Evolutionary conservation across 164 flowering plant genomes (phyloP).

Genomic region (Vitis amurensis): DNA sequence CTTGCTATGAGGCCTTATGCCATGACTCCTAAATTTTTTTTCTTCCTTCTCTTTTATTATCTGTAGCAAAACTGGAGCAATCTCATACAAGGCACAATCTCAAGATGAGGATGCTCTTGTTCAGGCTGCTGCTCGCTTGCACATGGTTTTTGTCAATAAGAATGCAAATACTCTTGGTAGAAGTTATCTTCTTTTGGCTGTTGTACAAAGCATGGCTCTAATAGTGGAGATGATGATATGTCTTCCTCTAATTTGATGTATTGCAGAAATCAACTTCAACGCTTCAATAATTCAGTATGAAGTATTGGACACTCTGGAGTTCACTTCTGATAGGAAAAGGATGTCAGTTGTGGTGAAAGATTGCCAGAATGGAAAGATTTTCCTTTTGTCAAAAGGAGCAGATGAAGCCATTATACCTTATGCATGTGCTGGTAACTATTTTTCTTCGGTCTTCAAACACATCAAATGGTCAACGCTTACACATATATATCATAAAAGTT

Average conservation of each 20-base stretch:
- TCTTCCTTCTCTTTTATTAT: constrained; percentile 5
- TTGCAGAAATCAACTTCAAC: constrained; percentile 80
- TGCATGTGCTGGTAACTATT: constrained; percentile 70
- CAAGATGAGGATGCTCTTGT: constrained; percentile 99
- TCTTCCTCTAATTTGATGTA: constrained; percentile 9
- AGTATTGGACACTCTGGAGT: constrained; percentile 86
- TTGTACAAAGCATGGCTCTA: not conserved
- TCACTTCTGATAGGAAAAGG: constrained; percentile 96
- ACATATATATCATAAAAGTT: too few relatives aligned
- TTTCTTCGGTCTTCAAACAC: not conserved
- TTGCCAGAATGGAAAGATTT: constrained; percentile 67
- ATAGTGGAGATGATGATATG: constrained; percentile 7
- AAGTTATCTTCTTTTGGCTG: constrained; percentile 4
- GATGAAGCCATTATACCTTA: constrained; percentile 91
- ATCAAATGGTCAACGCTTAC: not conserved
- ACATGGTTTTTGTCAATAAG: constrained; percentile 72
- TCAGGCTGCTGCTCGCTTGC: constrained; percentile 81
- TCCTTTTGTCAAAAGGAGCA: constrained; percentile 93
- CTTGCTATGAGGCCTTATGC: not conserved
- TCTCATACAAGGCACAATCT: constrained; percentile 88
- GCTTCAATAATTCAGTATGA: constrained; percentile 60
- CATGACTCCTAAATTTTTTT: not conserved
- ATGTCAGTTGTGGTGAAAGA: constrained; percentile 91
- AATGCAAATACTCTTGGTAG: constrained; percentile 76
- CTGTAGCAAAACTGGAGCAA: constrained; percentile 69